phyloP scores from a whole-genome alignment of 352 stramenopile species.

The Phytophthora pluvialis region DNA sequence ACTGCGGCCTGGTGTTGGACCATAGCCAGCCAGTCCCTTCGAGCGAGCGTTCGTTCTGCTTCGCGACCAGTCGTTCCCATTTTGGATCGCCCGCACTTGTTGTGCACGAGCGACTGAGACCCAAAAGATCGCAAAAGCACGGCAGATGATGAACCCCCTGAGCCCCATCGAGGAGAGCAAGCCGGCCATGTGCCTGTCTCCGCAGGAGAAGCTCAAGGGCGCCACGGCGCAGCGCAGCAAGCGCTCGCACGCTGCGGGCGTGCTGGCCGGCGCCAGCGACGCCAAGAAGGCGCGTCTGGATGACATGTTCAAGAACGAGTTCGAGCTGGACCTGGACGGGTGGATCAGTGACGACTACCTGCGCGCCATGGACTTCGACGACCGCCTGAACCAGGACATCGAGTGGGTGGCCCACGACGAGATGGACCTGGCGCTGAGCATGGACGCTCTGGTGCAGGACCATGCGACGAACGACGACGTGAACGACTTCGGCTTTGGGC shows the following conservation, averaged over 20 bases:
- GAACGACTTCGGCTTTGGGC: constrained; percentile 72
- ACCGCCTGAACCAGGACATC: constrained; percentile 80
- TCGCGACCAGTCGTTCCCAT: constrained; percentile 20
- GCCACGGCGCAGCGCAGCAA: constrained; percentile 48
- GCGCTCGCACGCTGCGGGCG: constrained; percentile 32
- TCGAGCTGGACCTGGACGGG: constrained; percentile 54
- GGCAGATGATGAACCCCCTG: constrained; percentile 32
- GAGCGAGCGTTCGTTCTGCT: constrained; percentile 6
- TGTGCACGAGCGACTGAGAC: not conserved
- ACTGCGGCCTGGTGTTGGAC: constrained; percentile 29
- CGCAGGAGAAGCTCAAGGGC: constrained; percentile 70
- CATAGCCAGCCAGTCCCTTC: constrained; percentile 13
- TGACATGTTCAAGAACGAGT: constrained; percentile 41
- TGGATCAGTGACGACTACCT: constrained; percentile 88
- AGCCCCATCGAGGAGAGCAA: constrained; percentile 55
- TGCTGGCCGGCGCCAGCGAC: constrained; percentile 25
- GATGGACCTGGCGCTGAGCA: constrained; percentile 59
- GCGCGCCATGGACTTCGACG: constrained; percentile 75
- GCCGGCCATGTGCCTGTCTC: constrained; percentile 66
- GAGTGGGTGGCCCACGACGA: constrained; percentile 83
- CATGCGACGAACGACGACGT: constrained; percentile 43
- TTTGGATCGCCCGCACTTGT: constrained; percentile 19
- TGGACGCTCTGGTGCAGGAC: constrained; percentile 54
- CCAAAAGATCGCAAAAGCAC: constrained; percentile 32
- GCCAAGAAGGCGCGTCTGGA: constrained; percentile 43